These are phyloP conservation scores for Leccinum broughii DNA, from an alignment of 768 basidiomycete genomes.

Conservation along the genomic window DNA sequence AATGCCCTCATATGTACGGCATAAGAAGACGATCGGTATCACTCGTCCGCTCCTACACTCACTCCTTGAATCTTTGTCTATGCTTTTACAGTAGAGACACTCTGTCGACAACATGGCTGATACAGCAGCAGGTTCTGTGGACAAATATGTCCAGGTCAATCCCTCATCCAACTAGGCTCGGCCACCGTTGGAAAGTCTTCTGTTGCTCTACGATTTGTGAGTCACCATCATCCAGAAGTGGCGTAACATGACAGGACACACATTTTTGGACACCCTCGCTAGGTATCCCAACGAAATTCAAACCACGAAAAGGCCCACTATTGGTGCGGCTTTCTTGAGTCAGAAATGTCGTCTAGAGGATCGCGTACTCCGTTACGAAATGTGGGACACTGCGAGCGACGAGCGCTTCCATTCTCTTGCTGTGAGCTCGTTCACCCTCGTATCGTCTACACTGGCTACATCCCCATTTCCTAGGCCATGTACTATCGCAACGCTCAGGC, in stretches of 20 bases:
- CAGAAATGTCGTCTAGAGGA: conserved; percentile 97
- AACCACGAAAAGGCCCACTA: conserved; percentile 97
- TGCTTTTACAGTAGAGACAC: conserved; percentile 4
- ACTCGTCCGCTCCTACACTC: neutral
- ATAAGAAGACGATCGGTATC: no score
- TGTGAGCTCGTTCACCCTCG: conserved; percentile 45
- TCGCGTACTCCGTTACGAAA: conserved; percentile 90
- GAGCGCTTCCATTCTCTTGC: conserved; percentile 98
- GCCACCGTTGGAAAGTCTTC: conserved; percentile 99
- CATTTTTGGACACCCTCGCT: neutral
- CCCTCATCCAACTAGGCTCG: conserved; percentile 61
- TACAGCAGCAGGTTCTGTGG: conserved; percentile 67
- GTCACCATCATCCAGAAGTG: conserved; percentile 31
- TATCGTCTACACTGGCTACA: conserved; percentile 6
- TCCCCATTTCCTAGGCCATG: conserved; percentile 69
- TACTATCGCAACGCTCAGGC: conserved; percentile 98
- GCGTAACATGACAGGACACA: conserved; percentile 2
- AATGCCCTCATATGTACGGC: no score
- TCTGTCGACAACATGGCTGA: conserved; percentile 58
- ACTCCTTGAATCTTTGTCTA: conserved; percentile 1
- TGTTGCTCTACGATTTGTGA: conserved; percentile 94
- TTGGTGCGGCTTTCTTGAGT: conserved; percentile 93
- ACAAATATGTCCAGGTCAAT: conserved; percentile 93
- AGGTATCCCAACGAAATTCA: conserved; percentile 98
- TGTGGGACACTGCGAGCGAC: conserved; percentile 95